These are phyloP conservation scores for Fusarium keratoplasticum DNA, from an alignment of 2,329 filamentous ascomycete genomes.

Conservation along the genomic window DNA sequence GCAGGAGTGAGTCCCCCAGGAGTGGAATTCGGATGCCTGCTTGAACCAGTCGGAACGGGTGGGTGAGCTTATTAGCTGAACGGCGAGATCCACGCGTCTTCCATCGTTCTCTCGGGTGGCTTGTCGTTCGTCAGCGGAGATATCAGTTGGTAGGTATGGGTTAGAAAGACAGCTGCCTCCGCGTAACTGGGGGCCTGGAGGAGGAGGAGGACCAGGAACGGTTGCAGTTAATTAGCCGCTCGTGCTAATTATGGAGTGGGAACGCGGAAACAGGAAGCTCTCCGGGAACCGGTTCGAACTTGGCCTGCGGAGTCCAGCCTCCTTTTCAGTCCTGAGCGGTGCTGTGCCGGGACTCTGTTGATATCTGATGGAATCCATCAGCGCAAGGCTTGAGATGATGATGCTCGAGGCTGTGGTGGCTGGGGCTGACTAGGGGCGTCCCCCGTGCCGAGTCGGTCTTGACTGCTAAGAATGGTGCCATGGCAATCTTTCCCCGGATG, in stretches of 20 bases:
- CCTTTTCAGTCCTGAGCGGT: slow-evolving; percentile 21
- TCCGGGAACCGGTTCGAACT: slow-evolving; percentile 32
- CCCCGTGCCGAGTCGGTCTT: slow-evolving; percentile 5
- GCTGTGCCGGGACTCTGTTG: neutral
- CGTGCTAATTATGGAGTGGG: slow-evolving; percentile 37
- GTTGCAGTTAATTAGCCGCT: slow-evolving; percentile 32
- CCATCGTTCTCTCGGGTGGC: slow-evolving; percentile 7
- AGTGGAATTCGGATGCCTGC: slow-evolving; percentile 27
- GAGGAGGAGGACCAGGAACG: slow-evolving; percentile 16
- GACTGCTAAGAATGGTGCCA: slow-evolving; percentile 4
- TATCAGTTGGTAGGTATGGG: slow-evolving; percentile 1
- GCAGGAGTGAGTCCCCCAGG: neutral
- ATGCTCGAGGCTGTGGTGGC: slow-evolving; percentile 15
- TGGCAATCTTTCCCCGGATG: slow-evolving; percentile 1
- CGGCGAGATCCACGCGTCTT: slow-evolving; percentile 32
- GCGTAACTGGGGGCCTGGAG: slow-evolving; percentile 26
- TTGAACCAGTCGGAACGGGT: slow-evolving; percentile 39
- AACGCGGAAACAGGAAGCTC: slow-evolving; percentile 37
- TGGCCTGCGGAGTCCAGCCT: slow-evolving; percentile 39
- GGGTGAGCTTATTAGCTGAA: slow-evolving; percentile 25
- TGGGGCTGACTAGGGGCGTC: slow-evolving; percentile 22
- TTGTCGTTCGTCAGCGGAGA: slow-evolving; percentile 17
- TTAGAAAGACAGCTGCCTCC: slow-evolving; percentile 19
- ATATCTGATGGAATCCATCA: neutral
- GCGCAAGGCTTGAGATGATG: neutral